phyloP scores from a whole-genome alignment of 495 filamentous ascomycete species.

The Glonium stellatum region DNA sequence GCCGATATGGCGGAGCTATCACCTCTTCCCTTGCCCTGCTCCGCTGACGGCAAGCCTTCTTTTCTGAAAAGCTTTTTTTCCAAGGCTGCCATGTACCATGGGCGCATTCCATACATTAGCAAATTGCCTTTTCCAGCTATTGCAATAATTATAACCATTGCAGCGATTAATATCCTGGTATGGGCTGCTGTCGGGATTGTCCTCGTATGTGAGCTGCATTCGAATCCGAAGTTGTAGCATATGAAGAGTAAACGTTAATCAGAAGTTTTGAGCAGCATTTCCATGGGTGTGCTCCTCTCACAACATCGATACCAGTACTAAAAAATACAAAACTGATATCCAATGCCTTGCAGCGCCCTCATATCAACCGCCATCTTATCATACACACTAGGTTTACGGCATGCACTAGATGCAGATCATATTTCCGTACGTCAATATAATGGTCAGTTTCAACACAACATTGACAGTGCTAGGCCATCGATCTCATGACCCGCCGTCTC shows the following conservation, averaged over 20 bases:
- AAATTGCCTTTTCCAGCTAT: constrained; percentile 58
- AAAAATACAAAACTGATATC: not conserved
- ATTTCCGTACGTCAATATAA: constrained; percentile 53
- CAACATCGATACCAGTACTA: too few species aligned
- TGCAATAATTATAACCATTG: constrained; percentile 58
- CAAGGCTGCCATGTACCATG: constrained; percentile 34
- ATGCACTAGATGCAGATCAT: constrained; percentile 95
- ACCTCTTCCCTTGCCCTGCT: not conserved
- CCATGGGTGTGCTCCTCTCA: constrained; percentile 29
- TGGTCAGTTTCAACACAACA: not conserved
- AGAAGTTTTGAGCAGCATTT: constrained; percentile 16
- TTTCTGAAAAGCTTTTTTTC: constrained; percentile 12
- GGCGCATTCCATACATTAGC: constrained; percentile 32
- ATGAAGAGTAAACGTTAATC: not conserved
- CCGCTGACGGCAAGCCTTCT: not conserved
- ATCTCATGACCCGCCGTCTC: constrained; percentile 89
- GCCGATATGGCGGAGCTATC: constrained; percentile 1
- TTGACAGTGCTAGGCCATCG: constrained; percentile 58
- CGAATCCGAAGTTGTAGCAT: not conserved
- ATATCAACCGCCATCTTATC: constrained; percentile 74
- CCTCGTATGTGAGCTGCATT: constrained; percentile 38
- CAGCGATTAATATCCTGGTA: constrained; percentile 58
- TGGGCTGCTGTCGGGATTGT: constrained; percentile 71
- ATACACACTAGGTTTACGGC: constrained; percentile 83
- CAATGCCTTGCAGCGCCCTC: constrained; percentile 44